These are phyloP conservation scores for Gillenia trifoliata DNA, from an alignment of 306 rosid species.

Conservation along the genomic window DNA sequence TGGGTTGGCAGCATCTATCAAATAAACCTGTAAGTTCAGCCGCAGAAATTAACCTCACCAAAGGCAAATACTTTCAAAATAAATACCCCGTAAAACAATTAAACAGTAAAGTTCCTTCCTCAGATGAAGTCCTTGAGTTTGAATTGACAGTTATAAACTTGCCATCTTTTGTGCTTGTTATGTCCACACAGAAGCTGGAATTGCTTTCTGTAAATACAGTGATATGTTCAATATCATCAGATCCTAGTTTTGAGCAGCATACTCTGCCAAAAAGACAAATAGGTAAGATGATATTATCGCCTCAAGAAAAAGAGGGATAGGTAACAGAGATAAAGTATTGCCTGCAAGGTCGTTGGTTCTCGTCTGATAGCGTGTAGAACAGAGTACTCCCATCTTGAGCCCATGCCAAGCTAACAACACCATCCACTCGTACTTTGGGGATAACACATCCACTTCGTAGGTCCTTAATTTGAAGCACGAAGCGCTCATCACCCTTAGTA, in stretches of 20 bases:
- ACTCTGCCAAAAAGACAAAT: constrained; percentile 48
- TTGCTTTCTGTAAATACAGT: constrained; percentile 64
- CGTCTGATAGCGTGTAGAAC: constrained; percentile 74
- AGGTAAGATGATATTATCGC: background rate
- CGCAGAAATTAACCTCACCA: constrained; percentile 26
- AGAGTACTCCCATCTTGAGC: constrained; percentile 58
- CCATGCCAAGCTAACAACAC: constrained; percentile 90
- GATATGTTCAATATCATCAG: constrained; percentile 33
- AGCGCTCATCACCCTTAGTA: constrained; percentile 63
- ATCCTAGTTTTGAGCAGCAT: constrained; percentile 56
- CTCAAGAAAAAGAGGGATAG: background rate
- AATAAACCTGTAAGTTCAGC: constrained; percentile 63
- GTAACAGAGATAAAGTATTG: constrained; percentile 27
- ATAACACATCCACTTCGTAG: constrained; percentile 54
- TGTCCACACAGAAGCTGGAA: constrained; percentile 84
- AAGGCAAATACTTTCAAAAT: constrained; percentile 12
- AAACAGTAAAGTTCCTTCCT: constrained; percentile 70
- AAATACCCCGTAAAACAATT: constrained; percentile 18
- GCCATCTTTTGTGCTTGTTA: constrained; percentile 94
- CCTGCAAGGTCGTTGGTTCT: constrained; percentile 93
- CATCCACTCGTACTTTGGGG: constrained; percentile 41
- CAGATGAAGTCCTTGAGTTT: constrained; percentile 98
- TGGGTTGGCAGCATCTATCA: constrained; percentile 67
- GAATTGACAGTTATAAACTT: constrained; percentile 96
- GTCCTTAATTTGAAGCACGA: constrained; percentile 78